Percentiles rank a stretch among this genome's conserved stretches.
phyloP scores from a whole-genome alignment of 1,284 basidiomycete genomes.

The Tylopilus sp. region DNA sequence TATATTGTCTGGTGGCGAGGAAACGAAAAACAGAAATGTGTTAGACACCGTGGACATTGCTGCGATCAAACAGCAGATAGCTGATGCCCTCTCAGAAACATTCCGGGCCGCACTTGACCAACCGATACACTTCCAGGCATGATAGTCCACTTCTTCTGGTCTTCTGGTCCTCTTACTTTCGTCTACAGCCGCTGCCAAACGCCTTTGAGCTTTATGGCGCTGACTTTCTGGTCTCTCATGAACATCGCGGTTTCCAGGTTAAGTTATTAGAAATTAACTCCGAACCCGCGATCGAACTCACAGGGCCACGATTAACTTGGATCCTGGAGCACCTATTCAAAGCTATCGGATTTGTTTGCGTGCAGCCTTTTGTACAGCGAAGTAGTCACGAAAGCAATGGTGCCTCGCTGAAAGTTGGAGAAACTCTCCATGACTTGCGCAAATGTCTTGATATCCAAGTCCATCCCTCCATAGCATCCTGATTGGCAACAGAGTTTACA shows the following conservation, averaged over 20 bases:
- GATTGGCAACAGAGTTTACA: not conserved
- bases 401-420: conserved; percentile 36
- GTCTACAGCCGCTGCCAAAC: conserved; percentile 72
- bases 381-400: not conserved
- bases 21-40: conserved; percentile 20
- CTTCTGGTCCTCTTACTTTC: conserved; percentile 1
- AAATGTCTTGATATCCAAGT: conserved; percentile 54
- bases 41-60: conserved; percentile 44
- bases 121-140: conserved; percentile 83
- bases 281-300: conserved; percentile 94
- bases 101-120: conserved; percentile 83
- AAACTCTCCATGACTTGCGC: conserved; percentile 40
- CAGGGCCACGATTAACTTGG: conserved; percentile 77
- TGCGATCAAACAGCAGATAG: conserved; percentile 58
- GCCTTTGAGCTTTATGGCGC: conserved; percentile 94
- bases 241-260: conserved; percentile 48
- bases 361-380: conserved; percentile 51
- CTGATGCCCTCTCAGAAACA: conserved; percentile 67
- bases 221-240: conserved; percentile 78
- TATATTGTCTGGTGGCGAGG: conserved; percentile 40
- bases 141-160: conserved; percentile 11
- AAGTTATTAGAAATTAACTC: conserved; percentile 90
- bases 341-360: conserved; percentile 62
- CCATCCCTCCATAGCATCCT: conserved; percentile 17
- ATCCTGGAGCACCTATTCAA: conserved; percentile 79